Base-by-base conservation (phyloP, 805 yeast species). In the Barnettozyma wickerhamii region DNA sequence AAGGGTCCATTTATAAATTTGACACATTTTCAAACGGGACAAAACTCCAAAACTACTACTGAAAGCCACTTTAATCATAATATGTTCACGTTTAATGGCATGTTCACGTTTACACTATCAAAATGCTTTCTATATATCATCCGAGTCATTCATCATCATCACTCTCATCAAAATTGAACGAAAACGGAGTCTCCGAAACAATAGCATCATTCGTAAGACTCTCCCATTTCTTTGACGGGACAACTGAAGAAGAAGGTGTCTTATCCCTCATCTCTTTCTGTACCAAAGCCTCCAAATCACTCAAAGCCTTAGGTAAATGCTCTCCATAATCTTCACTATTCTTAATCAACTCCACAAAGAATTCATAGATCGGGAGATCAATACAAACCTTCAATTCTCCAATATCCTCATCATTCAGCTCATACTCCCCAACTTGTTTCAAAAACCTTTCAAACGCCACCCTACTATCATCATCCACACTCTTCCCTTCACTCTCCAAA, bases 341-440 rank as follows among this genome's bases (percentile, higher is more conserved):
- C 28, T 58, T 53, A 47, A 84, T 62, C 26, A 79, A 64, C 42
- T 71, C 76, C 24, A 67, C 59, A 55, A 85, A 84, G 43, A 77
- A 64, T 45, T 80, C 85, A 52, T 63, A 82, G 3, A 84, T 68
- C 1, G 90, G 89, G 49, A 81, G 64, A 5, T 64, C 58, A 27
- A 55, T 52, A 4, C 23, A 21, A 5, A 36, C 19, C 17, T 51
- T 46, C 30, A 52, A 49, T 47, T 79, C 85, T 10, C 88, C 88
- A 50, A 84, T 75, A 57, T 82, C 88, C 53, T 80, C 87, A 41
- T 72, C 67, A 36, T 65, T 64, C 13, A 61, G 45, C 5, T 43
- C 52, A 47, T 56, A 10, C 27, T 47, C 41, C 37, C 62, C 53
- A 45, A 63, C 52, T 33, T 55, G 49, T 4, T 53, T 44, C 10